phyloP scores from a whole-genome alignment of 768 basidiomycete species.

The Leccinum disarticulatum region DNA sequence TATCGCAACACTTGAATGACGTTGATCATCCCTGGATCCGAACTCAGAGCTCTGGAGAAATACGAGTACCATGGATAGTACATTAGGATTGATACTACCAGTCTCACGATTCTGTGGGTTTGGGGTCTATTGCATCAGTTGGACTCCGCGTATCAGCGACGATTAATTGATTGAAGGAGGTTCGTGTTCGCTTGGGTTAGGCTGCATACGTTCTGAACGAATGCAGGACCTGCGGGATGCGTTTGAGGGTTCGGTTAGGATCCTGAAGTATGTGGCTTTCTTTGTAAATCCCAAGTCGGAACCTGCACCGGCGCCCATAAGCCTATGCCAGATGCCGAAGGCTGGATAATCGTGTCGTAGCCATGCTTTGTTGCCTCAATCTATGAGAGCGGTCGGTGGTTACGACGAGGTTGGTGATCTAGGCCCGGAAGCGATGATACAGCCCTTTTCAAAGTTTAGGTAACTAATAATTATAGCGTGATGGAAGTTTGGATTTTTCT shows the following conservation, averaged over 20 bases:
- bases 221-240: constrained; percentile 79
- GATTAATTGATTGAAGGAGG: background rate
- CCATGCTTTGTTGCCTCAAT: constrained; percentile 65
- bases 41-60: constrained; percentile 48
- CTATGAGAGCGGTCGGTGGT: constrained; percentile 37
- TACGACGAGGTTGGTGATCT: constrained; percentile 25
- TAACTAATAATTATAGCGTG: too few relatives aligned
- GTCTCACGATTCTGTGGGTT: constrained; percentile 54
- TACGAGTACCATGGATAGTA: constrained; percentile 2
- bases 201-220: constrained; percentile 61
- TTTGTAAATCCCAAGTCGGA: constrained; percentile 60
- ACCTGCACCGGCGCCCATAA: constrained; percentile 34
- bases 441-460: too few relatives aligned
- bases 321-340: constrained; percentile 74
- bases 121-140: constrained; percentile 66
- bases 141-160: constrained; percentile 41
- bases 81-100: background rate
- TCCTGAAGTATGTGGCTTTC: constrained; percentile 53
- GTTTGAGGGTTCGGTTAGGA: constrained; percentile 82
- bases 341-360: constrained; percentile 70
- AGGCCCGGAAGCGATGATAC: too few relatives aligned
- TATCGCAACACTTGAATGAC: too few relatives aligned
- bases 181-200: background rate
- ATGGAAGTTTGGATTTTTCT: too few relatives aligned
- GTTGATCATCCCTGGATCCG: constrained; percentile 39